Evolutionary conservation across 1,139 yeast genomes (phyloP), one percentile per base, ranked within the genome.

Genomic region (Ogataea hybrid): DNA sequence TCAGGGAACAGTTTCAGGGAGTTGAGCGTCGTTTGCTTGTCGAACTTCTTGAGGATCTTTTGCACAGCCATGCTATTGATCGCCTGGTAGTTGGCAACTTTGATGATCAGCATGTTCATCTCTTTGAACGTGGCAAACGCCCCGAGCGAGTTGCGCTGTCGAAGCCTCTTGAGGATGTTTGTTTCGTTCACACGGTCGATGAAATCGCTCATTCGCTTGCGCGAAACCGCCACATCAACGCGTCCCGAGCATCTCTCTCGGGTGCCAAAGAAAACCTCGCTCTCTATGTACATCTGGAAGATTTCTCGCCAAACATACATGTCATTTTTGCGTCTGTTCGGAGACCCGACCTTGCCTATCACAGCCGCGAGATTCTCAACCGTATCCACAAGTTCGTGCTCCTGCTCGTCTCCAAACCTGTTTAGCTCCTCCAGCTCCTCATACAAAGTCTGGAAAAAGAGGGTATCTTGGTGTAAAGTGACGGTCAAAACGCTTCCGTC

Each of bases 31-130:
- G 92, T 84, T 52, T 78, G 83, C 58, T 84, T 84, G 54, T 84
- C 89, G 53, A 84, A 84, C 57, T 84, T 84, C 57, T 84, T 84
- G 53, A 83, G 65, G 48, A 84, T 84, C 59, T 84, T 84, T 18
- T 74, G 64, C 31, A 81, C 71, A 1, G 92, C 92, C 36, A 77
- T 71, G 20, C 76, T 68, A 57, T 84, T 84, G 43, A 83, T 69
- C 8, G 74, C 67, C 56, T 81, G 86, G 55, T 80, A 84, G 50
- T 78, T 77, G 28, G 81, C 65, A 6, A 79, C 73, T 52, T 78
- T 78, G 28, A 83, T 57, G 23, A 84, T 61, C 43, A 76, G 77
- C 33, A 68, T 63, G 58, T 84, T 84, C 54, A 82, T 58, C 2
- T 62, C 60, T 46, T 77, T 64, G 52, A 84, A 84, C 32, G 71